These are phyloP conservation scores for Mortierella sp. DNA, from an alignment of 371 early-diverging fungal genomes.

Conservation along the genomic window DNA sequence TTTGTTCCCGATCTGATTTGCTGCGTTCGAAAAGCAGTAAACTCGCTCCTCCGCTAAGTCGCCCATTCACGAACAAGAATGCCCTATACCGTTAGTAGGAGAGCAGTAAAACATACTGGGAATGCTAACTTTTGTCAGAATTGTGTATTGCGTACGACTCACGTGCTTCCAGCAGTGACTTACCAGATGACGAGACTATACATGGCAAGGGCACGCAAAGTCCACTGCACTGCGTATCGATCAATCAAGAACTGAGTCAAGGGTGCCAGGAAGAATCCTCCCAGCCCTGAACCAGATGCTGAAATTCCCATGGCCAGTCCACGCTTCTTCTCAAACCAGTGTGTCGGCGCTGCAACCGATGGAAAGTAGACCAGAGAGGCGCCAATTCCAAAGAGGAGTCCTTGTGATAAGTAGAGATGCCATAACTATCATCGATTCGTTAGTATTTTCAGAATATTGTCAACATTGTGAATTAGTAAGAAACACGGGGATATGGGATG, in stretches of 20 bases:
- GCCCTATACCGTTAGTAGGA: neutral
- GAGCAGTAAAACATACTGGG: neutral
- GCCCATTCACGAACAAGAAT: neutral
- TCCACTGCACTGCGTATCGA: slow-evolving; percentile 29
- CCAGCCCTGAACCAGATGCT: slow-evolving; percentile 72
- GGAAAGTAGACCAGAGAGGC: slow-evolving; percentile 71
- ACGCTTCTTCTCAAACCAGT: slow-evolving; percentile 70
- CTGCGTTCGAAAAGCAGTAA: slow-evolving; percentile 23
- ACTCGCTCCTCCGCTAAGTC: slow-evolving; percentile 21
- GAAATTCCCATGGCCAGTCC: slow-evolving; percentile 76
- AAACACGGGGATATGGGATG: too few species aligned
- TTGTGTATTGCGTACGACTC: neutral
- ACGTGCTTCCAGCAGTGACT: neutral
- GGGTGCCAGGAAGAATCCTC: slow-evolving; percentile 64
- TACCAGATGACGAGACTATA: slow-evolving; percentile 35
- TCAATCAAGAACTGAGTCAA: slow-evolving; percentile 34
- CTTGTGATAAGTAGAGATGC: slow-evolving; percentile 80
- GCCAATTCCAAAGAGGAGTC: slow-evolving; percentile 75
- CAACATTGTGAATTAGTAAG: neutral
- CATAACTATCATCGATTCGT: slow-evolving; percentile 56
- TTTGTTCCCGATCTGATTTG: neutral
- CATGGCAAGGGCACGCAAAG: slow-evolving; percentile 35
- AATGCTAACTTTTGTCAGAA: neutral
- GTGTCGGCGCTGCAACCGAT: slow-evolving; percentile 61
- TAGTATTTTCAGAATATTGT: neutral